Conservation (phyloP, 305 asterid genomes). For the Rubia tinctorum region DNA sequence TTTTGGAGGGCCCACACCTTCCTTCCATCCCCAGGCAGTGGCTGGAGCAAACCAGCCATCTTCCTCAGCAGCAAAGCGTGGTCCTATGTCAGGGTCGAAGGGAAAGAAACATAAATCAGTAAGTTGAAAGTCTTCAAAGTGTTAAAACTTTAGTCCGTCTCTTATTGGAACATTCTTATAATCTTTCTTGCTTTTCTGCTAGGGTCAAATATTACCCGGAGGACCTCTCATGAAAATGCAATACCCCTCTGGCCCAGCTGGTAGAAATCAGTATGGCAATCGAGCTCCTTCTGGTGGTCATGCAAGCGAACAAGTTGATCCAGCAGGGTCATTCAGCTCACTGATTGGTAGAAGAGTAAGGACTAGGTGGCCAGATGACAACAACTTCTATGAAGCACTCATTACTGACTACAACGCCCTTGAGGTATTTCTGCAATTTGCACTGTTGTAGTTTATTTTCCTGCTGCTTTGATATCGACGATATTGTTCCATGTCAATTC, state of each 20-base stretch:
- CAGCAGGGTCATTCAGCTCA: constrained; percentile 45
- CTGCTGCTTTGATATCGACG: constrained; percentile 20
- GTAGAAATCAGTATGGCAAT: constrained; percentile 69
- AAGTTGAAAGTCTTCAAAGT: constrained; percentile 8
- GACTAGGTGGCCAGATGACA: constrained; percentile 92
- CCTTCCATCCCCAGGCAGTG: constrained; percentile 56
- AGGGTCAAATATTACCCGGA: constrained; percentile 48
- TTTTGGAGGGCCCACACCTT: constrained; percentile 73
- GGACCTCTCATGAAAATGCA: constrained; percentile 65
- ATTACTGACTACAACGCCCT: constrained; percentile 61
- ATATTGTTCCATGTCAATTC: constrained; percentile 23
- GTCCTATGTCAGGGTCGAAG: constrained; percentile 48
- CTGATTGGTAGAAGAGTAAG: constrained; percentile 79
- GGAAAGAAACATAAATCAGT: constrained; percentile 58
- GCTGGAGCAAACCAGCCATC: constrained; percentile 63
- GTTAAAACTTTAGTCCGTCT: not conserved
- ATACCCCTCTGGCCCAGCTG: constrained; percentile 59
- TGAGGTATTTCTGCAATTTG: constrained; percentile 43
- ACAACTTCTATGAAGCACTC: constrained; percentile 82
- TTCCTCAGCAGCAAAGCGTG: constrained; percentile 67
- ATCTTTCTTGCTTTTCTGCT: constrained; percentile 10
- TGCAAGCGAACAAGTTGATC: constrained; percentile 52
- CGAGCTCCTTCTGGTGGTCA: constrained; percentile 49
- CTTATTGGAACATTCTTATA: not conserved
- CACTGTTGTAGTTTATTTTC: constrained; percentile 9